Evolutionary conservation across 2,329 filamentous ascomycete genomes (phyloP), one percentile per base, ranked within the genome.

Genomic region (Pestalotiopsis sp.): DNA sequence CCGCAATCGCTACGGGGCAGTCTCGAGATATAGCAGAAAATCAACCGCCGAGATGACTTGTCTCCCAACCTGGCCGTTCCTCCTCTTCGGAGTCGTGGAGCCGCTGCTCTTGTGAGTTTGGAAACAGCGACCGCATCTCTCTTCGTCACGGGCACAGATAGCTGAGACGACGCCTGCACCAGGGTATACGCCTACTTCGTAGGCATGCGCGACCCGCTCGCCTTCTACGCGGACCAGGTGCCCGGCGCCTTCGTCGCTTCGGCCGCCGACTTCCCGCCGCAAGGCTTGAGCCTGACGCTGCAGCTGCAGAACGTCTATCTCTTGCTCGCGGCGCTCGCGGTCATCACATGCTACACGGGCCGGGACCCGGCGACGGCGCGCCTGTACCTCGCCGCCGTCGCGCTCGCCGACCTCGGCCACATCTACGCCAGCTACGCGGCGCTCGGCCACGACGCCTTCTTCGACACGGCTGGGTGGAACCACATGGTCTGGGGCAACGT

Each of bases 351-450:
- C 71, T 79, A 75, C 70, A 76, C 78, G 7, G 27, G 45, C 14
- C 45, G 23, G 23, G 27, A 59, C 23, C 57, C 23, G 25, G 17
- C 57, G 23, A 61, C 67, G 71, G 41, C 72, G 76, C 61, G 66
- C 73, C 66, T 72, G 66, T 79, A 77, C 57, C 72, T 79, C 1
- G 45, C 74, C 5, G 72, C 70, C 14, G 73, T 80, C 7, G 74
- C 77, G 17, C 57, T 80, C 13, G 78, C 78, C 3, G 78, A 80
- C 68, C 78, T 76, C 65, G 78, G 79, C 3, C 78, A 80, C 68
- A 73, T 80, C 49, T 79, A 74, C 69, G 76, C 75, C 11, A 71
- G 71, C 14, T 80, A 79, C 65, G 65, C 69, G 14, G 76, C 74
- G 13, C 71, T 79, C 1, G 78, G 76, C 1, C 41, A 68, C 2